Base-by-base conservation (phyloP, 176 grass and related monocot genomes). In the Saccharum spontaneum region DNA sequence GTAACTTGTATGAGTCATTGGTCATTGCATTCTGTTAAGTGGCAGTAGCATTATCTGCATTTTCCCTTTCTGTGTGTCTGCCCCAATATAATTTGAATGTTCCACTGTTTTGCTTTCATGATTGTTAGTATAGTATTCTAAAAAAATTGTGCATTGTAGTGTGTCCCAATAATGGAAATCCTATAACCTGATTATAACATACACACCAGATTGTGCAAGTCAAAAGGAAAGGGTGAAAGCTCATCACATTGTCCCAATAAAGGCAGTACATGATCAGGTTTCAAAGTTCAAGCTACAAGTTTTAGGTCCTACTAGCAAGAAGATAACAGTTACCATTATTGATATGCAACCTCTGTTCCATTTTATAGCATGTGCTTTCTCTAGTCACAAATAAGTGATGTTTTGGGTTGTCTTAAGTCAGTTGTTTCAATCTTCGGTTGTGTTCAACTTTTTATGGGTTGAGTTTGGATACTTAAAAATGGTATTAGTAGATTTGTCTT, bases 321-420 rank as follows among this genome's bases (percentile, higher is more conserved):
- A 23, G 8, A 23, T 60, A 60, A 4, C 18, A 69, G 79, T 22
- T 14, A 11, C 40, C 46, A 40, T 26, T 65, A 71, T 41, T 85
- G 43, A 44, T 79, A 48, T 26, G 59, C 59, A 24, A 11, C 8
- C 9, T 39, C 39, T n/a, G 10, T 63, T 54, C 65, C 66, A 46
- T 78, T 82, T 77, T 71, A 26, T 57, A 43, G 71, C 24, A 61
- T 24, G n/a, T 12, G n/a, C 59, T 61, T 60, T n/a, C 57, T 23
- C 57, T 60, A 60, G 57, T 60, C 22, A 60, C 57, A 60, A 60
- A 60, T 59, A 60, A 60, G 3, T 23, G 22, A 60, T 59, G 3
- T 23, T 60, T 60, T n/a, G 8, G 20, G 55, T 60, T 60, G 55
- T 23, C 20, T 60, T 60, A 60, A 60, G 3, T 11, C 57, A 60